A percentile compares a stretch with the other conserved stretches of the same genome.
Conservation (phyloP, 805 yeast genomes). For the Blastobotrys mokoenaii region DNA sequence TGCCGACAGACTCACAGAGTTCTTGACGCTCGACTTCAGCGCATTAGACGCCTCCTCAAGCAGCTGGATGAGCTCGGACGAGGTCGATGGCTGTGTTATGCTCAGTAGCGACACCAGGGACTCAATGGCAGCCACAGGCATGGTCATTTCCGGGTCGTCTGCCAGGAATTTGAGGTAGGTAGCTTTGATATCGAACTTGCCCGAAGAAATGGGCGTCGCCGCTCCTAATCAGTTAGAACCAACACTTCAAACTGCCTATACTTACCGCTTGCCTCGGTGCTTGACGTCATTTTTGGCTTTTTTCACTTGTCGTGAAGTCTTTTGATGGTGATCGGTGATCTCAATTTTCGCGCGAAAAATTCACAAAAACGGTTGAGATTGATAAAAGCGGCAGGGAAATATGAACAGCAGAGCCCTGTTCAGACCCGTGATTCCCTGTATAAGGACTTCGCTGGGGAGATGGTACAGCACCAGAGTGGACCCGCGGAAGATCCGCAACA, state of each 20-base stretch:
- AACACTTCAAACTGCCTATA: too few species aligned
- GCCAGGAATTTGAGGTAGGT: constrained; percentile 72
- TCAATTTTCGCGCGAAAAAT: neutral
- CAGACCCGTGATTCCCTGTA: too few species aligned
- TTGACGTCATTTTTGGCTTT: neutral
- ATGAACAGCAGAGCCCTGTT: too few species aligned
- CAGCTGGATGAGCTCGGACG: constrained; percentile 81
- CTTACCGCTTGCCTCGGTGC: neutral
- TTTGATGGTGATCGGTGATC: neutral
- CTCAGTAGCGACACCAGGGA: constrained; percentile 76
- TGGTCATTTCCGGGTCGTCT: constrained; percentile 94
- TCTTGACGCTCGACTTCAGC: constrained; percentile 71
- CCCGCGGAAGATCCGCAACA: constrained; percentile 50
- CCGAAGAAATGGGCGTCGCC: neutral
- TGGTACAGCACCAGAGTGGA: too few species aligned
- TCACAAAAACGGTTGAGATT: neutral
- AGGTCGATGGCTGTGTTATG: constrained; percentile 82
- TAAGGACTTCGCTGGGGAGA: too few species aligned
- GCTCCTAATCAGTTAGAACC: too few species aligned
- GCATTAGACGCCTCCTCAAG: constrained; percentile 68
- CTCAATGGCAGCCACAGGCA: constrained; percentile 99
- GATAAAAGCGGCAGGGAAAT: too few species aligned
- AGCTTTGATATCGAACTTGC: constrained; percentile 64
- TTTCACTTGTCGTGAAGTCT: neutral
- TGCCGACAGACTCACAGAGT: constrained; percentile 88